These are phyloP conservation scores for Talaromyces funiculosus DNA, from an alignment of 2,329 filamentous ascomycete species.

Conservation along the genomic window DNA sequence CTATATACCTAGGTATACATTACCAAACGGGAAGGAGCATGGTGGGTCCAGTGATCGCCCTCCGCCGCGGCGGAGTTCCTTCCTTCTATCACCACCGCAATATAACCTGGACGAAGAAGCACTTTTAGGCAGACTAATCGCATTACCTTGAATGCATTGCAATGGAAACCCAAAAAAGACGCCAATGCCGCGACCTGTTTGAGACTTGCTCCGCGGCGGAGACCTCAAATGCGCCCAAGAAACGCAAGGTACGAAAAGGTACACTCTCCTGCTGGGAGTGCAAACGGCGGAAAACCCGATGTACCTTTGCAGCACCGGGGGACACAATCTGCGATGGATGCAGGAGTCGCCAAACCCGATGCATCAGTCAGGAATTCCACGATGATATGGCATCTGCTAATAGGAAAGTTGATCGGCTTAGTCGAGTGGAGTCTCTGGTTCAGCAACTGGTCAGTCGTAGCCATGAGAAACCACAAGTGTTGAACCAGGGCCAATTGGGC, in stretches of 20 bases:
- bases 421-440: not conserved
- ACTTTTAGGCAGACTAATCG: not conserved
- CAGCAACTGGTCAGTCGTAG: not conserved
- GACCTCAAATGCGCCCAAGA: not conserved
- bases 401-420: not conserved
- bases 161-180: not conserved
- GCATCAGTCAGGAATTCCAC: slow-evolving; percentile 47
- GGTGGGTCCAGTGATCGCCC: not conserved
- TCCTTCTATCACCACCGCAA: not conserved
- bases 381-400: slow-evolving; percentile 24
- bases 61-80: slow-evolving; percentile 6
- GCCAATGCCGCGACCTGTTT: not conserved
- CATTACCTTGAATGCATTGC: not conserved
- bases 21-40: not conserved
- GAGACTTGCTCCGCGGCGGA: not conserved
- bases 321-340: slow-evolving; percentile 16
- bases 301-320: not conserved
- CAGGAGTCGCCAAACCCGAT: slow-evolving; percentile 22
- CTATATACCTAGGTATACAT: not conserved
- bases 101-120: not conserved
- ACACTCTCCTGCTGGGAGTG: slow-evolving; percentile 12
- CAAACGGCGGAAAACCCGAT: slow-evolving; percentile 9
- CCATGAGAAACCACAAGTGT: not conserved
- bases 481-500: not conserved
- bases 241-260: slow-evolving; percentile 14